Evolutionary conservation across 495 filamentous ascomycete genomes (phyloP).

Genomic region (Parmelia sp.): DNA sequence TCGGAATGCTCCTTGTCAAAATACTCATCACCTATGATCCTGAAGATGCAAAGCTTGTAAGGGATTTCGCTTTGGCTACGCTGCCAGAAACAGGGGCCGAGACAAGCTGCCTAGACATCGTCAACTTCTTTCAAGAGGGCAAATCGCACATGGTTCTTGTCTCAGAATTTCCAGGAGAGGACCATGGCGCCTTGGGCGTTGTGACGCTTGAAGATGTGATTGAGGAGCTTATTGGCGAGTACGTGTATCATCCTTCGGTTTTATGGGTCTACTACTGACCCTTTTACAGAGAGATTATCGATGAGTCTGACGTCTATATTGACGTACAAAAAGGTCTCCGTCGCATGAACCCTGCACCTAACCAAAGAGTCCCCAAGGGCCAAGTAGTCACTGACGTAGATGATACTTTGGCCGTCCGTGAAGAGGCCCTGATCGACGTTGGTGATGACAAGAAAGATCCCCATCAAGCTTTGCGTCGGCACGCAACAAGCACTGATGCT

Average conservation of each 20-base stretch:
- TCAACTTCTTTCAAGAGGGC: conserved; percentile 99
- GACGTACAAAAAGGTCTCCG: conserved; percentile 96
- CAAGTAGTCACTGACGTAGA: conserved; percentile 39
- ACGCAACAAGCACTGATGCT: conserved; percentile 10
- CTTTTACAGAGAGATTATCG: conserved; percentile 60
- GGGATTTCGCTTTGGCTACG: conserved; percentile 86
- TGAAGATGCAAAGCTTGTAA: conserved; percentile 76
- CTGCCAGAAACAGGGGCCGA: conserved; percentile 90
- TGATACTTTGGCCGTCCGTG: conserved; percentile 23
- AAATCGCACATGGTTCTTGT: conserved; percentile 99
- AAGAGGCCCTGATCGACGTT: conserved; percentile 38
- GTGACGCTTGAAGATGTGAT: conserved; percentile 97
- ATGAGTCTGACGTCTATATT: conserved; percentile 92
- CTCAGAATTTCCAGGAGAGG: conserved; percentile 79
- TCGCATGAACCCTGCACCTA: conserved; percentile 62
- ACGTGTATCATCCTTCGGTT: conserved; percentile 36
- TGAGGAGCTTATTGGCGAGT: conserved; percentile 97
- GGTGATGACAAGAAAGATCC: conserved; percentile 28
- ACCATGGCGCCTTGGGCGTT: conserved; percentile 83
- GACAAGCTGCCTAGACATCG: conserved; percentile 93
- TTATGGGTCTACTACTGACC: conserved; percentile 19
- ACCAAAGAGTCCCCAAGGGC: conserved; percentile 54
- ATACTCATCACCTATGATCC: conserved; percentile 98
- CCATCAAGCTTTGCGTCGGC: conserved; percentile 19
- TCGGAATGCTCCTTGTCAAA: conserved; percentile 96